These are phyloP conservation scores for Salix purpurea DNA, from an alignment of 345 rosid species.

Conservation along the genomic window DNA sequence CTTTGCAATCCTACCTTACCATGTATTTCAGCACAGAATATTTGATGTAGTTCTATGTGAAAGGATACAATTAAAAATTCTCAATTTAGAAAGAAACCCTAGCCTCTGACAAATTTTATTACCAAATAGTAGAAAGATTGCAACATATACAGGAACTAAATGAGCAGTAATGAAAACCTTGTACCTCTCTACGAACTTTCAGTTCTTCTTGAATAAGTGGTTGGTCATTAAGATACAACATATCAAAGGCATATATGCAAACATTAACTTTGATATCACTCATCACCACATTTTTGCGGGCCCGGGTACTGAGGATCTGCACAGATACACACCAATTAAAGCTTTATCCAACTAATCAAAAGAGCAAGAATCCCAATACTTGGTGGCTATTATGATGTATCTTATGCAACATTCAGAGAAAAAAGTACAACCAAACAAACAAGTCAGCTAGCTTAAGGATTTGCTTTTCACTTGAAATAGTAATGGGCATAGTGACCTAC, in stretches of 20 bases:
- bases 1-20: background rate
- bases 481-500: background rate
- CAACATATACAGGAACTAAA: background rate
- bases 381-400: background rate
- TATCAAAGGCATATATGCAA: constrained; percentile 88
- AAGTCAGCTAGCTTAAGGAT: background rate
- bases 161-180: constrained; percentile 5
- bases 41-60: background rate
- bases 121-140: background rate
- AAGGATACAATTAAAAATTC: background rate
- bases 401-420: background rate
- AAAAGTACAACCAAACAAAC: background rate
- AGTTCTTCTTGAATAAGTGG: constrained; percentile 77
- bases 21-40: background rate
- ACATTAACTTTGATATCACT: constrained; percentile 88
- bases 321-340: background rate
- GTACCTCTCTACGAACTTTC: constrained; percentile 75
- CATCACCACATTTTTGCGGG: constrained; percentile 76
- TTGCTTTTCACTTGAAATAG: background rate
- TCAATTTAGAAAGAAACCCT: background rate
- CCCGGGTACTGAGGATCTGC: constrained; percentile 76
- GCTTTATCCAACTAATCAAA: constrained; percentile 11
- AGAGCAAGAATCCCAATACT: constrained; percentile 3
- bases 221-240: constrained; percentile 71
- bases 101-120: background rate